Conservation (phyloP, 2,329 filamentous ascomycete genomes). For the Penicillium sp. region DNA sequence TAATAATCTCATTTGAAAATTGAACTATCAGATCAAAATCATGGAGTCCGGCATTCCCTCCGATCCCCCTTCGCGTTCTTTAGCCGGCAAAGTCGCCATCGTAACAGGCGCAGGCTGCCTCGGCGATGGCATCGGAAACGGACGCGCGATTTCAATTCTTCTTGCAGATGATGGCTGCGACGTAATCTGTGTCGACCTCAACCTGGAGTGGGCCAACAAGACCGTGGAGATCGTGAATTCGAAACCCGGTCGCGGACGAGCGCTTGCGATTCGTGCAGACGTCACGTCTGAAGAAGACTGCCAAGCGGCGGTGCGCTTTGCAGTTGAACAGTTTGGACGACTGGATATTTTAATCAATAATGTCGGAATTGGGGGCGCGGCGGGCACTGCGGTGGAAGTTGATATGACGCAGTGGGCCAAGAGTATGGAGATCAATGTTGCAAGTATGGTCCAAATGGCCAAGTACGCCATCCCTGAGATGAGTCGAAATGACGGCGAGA, state of each 20-base stretch:
- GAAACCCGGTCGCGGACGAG: constrained; percentile 32
- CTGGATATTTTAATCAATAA: constrained; percentile 58
- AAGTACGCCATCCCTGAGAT: constrained; percentile 56
- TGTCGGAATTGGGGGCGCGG: constrained; percentile 53
- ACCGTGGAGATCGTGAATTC: constrained; percentile 48
- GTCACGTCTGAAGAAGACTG: constrained; percentile 51
- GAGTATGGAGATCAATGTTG: constrained; percentile 54
- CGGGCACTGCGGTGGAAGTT: constrained; percentile 53
- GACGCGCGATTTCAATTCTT: constrained; percentile 50
- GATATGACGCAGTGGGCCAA: constrained; percentile 52
- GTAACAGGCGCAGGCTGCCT: constrained; percentile 53
- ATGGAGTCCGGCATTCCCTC: constrained; percentile 14
- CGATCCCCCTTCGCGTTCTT: constrained; percentile 20
- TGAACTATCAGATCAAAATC: neutral
- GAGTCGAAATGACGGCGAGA: constrained; percentile 44
- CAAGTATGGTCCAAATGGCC: constrained; percentile 57
- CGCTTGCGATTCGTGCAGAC: constrained; percentile 35
- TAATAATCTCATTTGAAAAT: neutral
- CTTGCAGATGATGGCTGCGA: constrained; percentile 51
- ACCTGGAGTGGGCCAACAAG: constrained; percentile 42
- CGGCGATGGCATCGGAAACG: constrained; percentile 54
- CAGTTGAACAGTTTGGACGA: constrained; percentile 43
- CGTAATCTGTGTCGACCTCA: constrained; percentile 52
- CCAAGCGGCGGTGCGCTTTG: constrained; percentile 31
- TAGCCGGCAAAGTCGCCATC: constrained; percentile 33